Evolutionary conservation across 305 asterid genomes (phyloP).

Genomic region (Striga hermonthica): DNA sequence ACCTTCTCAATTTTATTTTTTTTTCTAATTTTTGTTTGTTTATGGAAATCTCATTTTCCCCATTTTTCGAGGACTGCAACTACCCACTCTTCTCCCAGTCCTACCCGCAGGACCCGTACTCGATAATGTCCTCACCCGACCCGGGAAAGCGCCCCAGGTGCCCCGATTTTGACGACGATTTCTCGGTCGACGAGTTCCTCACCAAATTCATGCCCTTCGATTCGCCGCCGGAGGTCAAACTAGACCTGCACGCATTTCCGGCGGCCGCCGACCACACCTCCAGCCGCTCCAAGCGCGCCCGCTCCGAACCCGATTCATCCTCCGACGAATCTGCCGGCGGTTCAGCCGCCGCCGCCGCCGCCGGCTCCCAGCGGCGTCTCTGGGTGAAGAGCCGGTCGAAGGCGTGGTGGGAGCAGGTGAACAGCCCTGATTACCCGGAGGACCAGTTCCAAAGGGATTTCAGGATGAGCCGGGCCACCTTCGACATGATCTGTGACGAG

Average conservation of each 20-base stretch:
- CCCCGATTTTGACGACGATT: constrained; percentile 12
- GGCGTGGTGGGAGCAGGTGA: constrained; percentile 59
- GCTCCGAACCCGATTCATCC: constrained; percentile 22
- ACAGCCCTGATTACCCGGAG: constrained; percentile 45
- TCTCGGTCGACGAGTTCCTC: constrained; percentile 33
- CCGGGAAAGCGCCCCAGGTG: constrained; percentile 32
- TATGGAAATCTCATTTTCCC: constrained; percentile 38
- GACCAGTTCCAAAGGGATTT: constrained; percentile 44
- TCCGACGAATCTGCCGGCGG: constrained; percentile 32
- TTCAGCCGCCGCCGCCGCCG: too few relatives aligned
- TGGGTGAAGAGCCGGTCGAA: constrained; percentile 55
- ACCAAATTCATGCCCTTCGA: constrained; percentile 30
- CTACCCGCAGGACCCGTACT: constrained; percentile 27
- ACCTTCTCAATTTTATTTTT: not conserved
- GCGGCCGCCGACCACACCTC: constrained; percentile 23
- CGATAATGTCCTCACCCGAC: constrained; percentile 28
- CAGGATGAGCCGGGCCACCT: constrained; percentile 49
- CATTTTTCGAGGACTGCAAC: constrained; percentile 28
- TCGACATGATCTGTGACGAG: constrained; percentile 46
- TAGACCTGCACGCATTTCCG: not conserved
- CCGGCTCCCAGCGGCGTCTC: constrained; percentile 35
- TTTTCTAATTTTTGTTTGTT: not conserved
- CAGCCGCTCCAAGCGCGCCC: constrained; percentile 34
- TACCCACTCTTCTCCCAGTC: constrained; percentile 23
- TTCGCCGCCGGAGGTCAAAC: not conserved